phyloP scores from a whole-genome alignment of 2,329 filamentous ascomycete genomes.

The Pyrenophora teres region DNA sequence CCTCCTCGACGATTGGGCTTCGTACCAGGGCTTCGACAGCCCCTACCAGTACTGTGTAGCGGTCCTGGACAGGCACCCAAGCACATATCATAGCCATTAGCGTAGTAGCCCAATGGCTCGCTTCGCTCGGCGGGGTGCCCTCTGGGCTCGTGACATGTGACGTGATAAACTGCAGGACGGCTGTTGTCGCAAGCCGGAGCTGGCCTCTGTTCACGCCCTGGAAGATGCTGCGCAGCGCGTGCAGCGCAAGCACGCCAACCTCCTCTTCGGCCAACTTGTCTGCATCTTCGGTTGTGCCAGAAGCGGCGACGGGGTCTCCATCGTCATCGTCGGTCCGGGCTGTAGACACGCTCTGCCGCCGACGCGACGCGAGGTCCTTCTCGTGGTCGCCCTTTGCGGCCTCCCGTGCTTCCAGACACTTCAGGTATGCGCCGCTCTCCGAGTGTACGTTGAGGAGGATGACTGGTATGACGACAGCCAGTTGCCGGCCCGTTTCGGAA shows the following conservation, averaged over 20 bases:
- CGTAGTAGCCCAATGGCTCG: constrained; percentile 76
- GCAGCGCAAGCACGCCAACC: constrained; percentile 79
- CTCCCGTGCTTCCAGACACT: constrained; percentile 68
- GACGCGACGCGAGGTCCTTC: constrained; percentile 64
- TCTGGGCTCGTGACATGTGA: constrained; percentile 37
- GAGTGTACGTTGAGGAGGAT: constrained; percentile 87
- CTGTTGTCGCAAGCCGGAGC: constrained; percentile 74
- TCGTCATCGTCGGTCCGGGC: constrained; percentile 72
- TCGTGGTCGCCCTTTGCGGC: constrained; percentile 71
- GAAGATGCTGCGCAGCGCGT: constrained; percentile 86
- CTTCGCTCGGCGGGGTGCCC: constrained; percentile 52
- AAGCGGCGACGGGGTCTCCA: constrained; percentile 68
- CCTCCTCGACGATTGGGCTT: constrained; percentile 70
- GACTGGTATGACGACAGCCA: constrained; percentile 79
- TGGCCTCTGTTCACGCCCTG: constrained; percentile 80
- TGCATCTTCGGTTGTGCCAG: constrained; percentile 81
- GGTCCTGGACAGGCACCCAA: constrained; percentile 93
- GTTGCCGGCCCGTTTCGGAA: constrained; percentile 74
- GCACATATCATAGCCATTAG: constrained; percentile 78
- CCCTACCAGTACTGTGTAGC: constrained; percentile 86
- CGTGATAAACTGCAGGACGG: constrained; percentile 74
- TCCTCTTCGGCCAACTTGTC: constrained; percentile 90
- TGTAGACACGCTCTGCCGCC: constrained; percentile 79
- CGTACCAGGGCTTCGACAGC: constrained; percentile 76
- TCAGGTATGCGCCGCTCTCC: constrained; percentile 70